A percentile compares a stretch with the other conserved stretches of the same genome.
These are phyloP conservation scores for Hortaea werneckii DNA, from an alignment of 2,329 filamentous ascomycete genomes.

Conservation along the genomic window DNA sequence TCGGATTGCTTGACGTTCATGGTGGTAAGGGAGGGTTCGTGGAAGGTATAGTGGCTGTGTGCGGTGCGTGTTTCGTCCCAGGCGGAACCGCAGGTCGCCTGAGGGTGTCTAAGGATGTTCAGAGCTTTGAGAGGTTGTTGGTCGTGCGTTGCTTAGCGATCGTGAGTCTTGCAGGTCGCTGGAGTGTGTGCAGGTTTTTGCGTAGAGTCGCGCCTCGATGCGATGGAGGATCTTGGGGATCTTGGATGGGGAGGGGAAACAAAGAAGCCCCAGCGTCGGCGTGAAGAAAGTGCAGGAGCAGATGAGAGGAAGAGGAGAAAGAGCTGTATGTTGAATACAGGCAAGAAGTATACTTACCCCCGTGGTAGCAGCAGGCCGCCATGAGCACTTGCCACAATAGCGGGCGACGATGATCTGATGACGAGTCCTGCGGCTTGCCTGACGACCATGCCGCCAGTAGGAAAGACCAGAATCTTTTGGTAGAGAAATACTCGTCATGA, in stretches of 20 bases:
- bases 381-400: too few species aligned
- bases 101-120: background rate
- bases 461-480: too few species aligned
- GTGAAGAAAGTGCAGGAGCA: background rate
- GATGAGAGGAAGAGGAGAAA: background rate
- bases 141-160: background rate
- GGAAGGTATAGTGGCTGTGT: constrained; percentile 1
- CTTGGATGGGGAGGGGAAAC: background rate
- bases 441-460: too few species aligned
- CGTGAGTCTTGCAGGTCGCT: background rate
- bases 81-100: background rate
- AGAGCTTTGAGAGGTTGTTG: background rate
- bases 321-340: background rate
- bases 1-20: constrained; percentile 31
- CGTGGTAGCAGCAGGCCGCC: too few species aligned
- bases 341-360: too few species aligned
- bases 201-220: too few species aligned
- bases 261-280: background rate
- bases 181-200: background rate
- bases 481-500: too few species aligned
- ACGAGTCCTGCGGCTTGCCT: too few species aligned
- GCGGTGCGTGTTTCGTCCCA: background rate
- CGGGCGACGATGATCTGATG: too few species aligned
- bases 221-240: too few species aligned
- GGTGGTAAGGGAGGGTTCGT: constrained; percentile 7